phyloP scores from a whole-genome alignment of 2,329 filamentous ascomycete genomes.

The Botrytis cinerea region DNA sequence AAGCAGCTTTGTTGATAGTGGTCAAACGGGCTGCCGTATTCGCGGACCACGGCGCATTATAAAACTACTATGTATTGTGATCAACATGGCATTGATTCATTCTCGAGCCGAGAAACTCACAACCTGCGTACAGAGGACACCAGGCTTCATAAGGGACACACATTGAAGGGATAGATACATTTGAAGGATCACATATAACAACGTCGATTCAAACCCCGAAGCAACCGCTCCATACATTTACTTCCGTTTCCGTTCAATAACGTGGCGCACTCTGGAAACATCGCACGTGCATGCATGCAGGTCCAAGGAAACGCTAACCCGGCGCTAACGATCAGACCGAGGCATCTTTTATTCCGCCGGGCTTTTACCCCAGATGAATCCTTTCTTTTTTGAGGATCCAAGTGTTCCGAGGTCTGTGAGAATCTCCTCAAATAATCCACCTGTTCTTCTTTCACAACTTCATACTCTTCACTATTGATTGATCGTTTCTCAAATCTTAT shows the following conservation, averaged over 20 bases:
- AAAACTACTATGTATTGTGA: background rate
- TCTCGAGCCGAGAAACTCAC: background rate
- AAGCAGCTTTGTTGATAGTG: background rate
- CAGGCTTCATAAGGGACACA: background rate
- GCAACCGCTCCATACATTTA: background rate
- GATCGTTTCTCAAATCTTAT: slow-evolving; percentile 16
- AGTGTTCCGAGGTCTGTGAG: slow-evolving; percentile 11
- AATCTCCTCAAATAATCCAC: slow-evolving; percentile 21
- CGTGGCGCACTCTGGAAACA: background rate
- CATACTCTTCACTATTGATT: background rate
- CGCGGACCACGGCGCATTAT: background rate
- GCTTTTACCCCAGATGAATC: slow-evolving; percentile 25
- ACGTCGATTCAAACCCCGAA: background rate
- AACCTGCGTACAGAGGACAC: background rate
- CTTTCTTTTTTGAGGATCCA: background rate
- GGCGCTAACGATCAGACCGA: slow-evolving; percentile 31
- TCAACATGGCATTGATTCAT: background rate
- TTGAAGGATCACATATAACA: background rate
- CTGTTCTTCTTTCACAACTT: slow-evolving; percentile 6
- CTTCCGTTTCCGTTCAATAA: background rate
- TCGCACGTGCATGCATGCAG: slow-evolving; percentile 11
- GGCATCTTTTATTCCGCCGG: slow-evolving; percentile 37
- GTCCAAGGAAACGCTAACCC: background rate
- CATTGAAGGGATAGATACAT: background rate
- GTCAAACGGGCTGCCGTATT: slow-evolving; percentile 1